A percentile compares a stretch with the other conserved stretches of the same genome.
These are phyloP conservation scores for Epichloe typhina DNA, from an alignment of 2,329 filamentous ascomycete species.

Conservation along the genomic window DNA sequence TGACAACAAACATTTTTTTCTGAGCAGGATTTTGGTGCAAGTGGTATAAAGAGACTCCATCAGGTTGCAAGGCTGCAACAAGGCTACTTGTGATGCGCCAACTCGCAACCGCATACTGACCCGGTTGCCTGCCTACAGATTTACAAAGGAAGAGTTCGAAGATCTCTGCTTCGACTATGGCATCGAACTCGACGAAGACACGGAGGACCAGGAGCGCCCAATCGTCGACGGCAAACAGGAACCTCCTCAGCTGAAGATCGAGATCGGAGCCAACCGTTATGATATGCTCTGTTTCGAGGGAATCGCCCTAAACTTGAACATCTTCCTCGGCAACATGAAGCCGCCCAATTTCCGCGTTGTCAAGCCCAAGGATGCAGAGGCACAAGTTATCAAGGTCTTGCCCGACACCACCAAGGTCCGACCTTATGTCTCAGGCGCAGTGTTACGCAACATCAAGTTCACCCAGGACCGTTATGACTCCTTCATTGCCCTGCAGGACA, in stretches of 20 bases:
- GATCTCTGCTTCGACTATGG: conserved; percentile 97
- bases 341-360: conserved; percentile 71
- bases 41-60: no score
- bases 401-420: conserved; percentile 65
- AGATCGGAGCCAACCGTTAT: conserved; percentile 89
- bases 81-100: not conserved
- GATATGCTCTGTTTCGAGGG: conserved; percentile 97
- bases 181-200: conserved; percentile 96
- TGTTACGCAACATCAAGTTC: conserved; percentile 84
- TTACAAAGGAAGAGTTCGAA: conserved; percentile 90
- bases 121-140: conserved; percentile 32
- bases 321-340: conserved; percentile 67
- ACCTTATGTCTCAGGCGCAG: conserved; percentile 78
- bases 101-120: conserved; percentile 8
- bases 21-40: no score
- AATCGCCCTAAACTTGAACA: conserved; percentile 87
- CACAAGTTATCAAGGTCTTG: conserved; percentile 70
- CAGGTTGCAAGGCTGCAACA: not conserved
- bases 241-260: conserved; percentile 89
- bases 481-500: conserved; percentile 96
- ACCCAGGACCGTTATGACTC: conserved; percentile 85
- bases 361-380: conserved; percentile 56
- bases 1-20: no score
- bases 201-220: conserved; percentile 60
- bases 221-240: conserved; percentile 69